Evolutionary conservation across 768 basidiomycete species (phyloP), one percentile per base, ranked within the genome.

Genomic region (Boletus pseudopeckii): DNA sequence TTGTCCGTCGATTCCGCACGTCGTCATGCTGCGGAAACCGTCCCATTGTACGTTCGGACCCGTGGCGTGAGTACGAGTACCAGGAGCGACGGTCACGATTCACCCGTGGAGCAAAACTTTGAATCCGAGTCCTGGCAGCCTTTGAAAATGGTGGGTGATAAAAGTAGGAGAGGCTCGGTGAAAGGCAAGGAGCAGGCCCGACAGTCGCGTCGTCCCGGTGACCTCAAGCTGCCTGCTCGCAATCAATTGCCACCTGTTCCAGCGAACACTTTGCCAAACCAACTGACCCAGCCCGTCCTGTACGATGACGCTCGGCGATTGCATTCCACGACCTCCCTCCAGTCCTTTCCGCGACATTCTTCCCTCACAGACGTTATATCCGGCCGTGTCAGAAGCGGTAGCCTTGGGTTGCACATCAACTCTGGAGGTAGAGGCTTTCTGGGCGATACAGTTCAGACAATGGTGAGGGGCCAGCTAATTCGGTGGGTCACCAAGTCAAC

Each of bases 151-250:
- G 62, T 72, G 50, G 58, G 67, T 49, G 77, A 78, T 62, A 77
- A 75, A 52, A 73, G 73, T 50, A 77, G 78, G 54, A 76, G 72
- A 54, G 60, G 71, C n/a, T 81, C 82, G 10, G 66, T 79, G 30
- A 82, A 81, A 62, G 68, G 65, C 45, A 75, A 74, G 54, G 80
- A 80, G 46, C 64, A 72, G 30, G 59, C 71, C 7, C 74, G 73
- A 56, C 69, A 74, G 14, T 65, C 71, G 17, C 68, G 80, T 55
- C 78, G 78, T 56, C 83, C 77, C 32, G 84, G 84, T 45, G 81
- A 85, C 61, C 77, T 85, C 42, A 77, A 81, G n/a, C 78, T 84
- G 28, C 84, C 84, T 37, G 75, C 84, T 32, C 78, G 84, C 49
- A 75, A 77, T 33, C 75, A 74, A 34, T 68, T 72, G 18, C 67